phyloP scores from a whole-genome alignment of 1,284 basidiomycete genomes.

The Rhodotorula glutinis region DNA sequence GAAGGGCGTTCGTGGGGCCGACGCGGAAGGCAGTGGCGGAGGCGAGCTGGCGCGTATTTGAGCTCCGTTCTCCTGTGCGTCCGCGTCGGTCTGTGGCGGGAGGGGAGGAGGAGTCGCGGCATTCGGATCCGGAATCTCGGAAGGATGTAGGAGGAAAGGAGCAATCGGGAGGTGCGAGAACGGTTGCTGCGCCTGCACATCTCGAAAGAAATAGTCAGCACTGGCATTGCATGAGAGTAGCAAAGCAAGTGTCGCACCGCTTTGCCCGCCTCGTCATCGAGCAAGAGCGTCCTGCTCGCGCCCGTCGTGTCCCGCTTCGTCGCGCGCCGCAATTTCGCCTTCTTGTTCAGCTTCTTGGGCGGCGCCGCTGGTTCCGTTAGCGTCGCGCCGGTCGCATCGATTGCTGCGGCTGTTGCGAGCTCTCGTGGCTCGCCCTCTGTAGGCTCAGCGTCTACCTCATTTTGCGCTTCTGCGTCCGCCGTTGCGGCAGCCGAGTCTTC shows the following conservation, averaged over 20 bases:
- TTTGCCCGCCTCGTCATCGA: slow-evolving; percentile 34
- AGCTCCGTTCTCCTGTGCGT: too few relatives aligned
- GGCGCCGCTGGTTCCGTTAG: not conserved
- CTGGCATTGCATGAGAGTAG: not conserved
- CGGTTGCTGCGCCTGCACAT: slow-evolving; percentile 29
- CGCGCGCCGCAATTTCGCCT: not conserved
- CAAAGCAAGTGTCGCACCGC: slow-evolving; percentile 6
- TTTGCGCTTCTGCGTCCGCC: too few relatives aligned
- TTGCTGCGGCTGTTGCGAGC: not conserved
- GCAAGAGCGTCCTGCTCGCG: slow-evolving; percentile 25
- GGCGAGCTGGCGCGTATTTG: not conserved
- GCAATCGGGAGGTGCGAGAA: slow-evolving; percentile 29
- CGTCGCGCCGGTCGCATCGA: not conserved
- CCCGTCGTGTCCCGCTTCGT: slow-evolving; percentile 8
- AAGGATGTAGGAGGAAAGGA: slow-evolving; percentile 22
- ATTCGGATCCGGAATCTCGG: slow-evolving; percentile 2
- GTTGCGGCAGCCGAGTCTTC: too few relatives aligned
- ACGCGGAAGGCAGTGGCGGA: not conserved
- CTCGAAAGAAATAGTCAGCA: not conserved
- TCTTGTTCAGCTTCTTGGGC: not conserved
- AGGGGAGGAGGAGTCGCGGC: not conserved
- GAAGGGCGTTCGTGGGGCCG: not conserved
- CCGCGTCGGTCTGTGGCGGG: not conserved
- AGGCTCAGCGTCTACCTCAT: too few relatives aligned
- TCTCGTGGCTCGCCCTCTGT: too few relatives aligned